phyloP scores from a whole-genome alignment of 2,329 filamentous ascomycete species.

The Penicillium occitanis region DNA sequence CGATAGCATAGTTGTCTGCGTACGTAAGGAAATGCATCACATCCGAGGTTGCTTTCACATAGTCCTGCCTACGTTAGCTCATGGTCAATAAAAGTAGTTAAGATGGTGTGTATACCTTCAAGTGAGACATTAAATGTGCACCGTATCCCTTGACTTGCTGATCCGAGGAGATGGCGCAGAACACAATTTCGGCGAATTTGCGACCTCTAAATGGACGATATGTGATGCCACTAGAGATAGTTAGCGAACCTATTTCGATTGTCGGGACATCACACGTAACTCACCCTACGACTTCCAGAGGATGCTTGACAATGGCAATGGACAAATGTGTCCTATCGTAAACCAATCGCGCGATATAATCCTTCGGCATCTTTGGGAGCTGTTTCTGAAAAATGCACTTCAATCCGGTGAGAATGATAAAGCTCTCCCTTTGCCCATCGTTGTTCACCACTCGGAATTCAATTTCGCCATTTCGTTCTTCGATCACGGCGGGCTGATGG shows the following conservation, averaged over 20 bases:
- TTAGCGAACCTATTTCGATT: slow-evolving; percentile 18
- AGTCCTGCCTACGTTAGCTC: slow-evolving; percentile 56
- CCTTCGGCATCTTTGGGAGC: slow-evolving; percentile 97
- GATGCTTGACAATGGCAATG: slow-evolving; percentile 96
- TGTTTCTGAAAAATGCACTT: slow-evolving; percentile 99
- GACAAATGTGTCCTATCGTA: slow-evolving; percentile 96
- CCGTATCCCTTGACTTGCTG: slow-evolving; percentile 99
- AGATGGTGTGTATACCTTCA: slow-evolving; percentile 60
- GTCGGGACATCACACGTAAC: slow-evolving; percentile 26
- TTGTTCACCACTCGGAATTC: slow-evolving; percentile 99
- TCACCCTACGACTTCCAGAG: slow-evolving; percentile 79
- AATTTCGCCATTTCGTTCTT: slow-evolving; percentile 91
- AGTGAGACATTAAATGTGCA: slow-evolving; percentile 93
- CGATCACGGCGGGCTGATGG: slow-evolving; percentile 75
- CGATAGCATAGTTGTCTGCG: slow-evolving; percentile 97
- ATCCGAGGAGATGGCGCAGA: slow-evolving; percentile 95
- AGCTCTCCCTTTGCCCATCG: slow-evolving; percentile 79
- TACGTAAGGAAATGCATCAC: slow-evolving; percentile 99
- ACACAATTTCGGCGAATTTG: slow-evolving; percentile 96
- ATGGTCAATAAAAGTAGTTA: background rate
- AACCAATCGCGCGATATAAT: slow-evolving; percentile 95
- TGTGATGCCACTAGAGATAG: slow-evolving; percentile 73
- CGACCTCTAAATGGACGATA: slow-evolving; percentile 91
- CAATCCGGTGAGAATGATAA: slow-evolving; percentile 90
- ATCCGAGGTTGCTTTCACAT: slow-evolving; percentile 92